These are phyloP conservation scores for Pelargonium myrrhifolium DNA, from an alignment of 441 rosid genomes.

Conservation along the genomic window DNA sequence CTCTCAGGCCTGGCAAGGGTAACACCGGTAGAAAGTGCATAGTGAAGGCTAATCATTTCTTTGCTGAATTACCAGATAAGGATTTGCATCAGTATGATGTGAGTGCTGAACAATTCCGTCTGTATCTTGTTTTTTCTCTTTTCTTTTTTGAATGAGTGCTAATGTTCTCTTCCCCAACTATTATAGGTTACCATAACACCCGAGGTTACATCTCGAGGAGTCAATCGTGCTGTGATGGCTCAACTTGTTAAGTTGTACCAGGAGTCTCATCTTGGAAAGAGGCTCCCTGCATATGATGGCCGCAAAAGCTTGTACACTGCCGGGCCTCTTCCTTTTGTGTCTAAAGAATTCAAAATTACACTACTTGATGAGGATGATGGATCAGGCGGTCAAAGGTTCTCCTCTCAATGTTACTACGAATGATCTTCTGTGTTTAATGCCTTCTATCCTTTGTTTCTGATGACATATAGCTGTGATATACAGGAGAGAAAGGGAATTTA, in stretches of 20 bases:
- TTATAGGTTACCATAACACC: constrained; percentile 91
- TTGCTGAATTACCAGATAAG: constrained; percentile 77
- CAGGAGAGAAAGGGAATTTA: constrained; percentile 75
- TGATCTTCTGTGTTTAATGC: background rate
- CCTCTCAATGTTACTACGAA: constrained; percentile 34
- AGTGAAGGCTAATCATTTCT: constrained; percentile 95
- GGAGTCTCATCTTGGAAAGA: constrained; percentile 79
- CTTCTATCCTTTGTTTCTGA: background rate
- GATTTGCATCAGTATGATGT: constrained; percentile 93
- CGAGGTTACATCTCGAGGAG: constrained; percentile 70
- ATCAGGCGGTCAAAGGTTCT: constrained; percentile 44
- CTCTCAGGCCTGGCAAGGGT: constrained; percentile 82
- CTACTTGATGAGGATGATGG: constrained; percentile 74
- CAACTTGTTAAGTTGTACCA: constrained; percentile 72
- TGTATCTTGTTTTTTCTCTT: background rate
- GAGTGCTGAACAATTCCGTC: constrained; percentile 22
- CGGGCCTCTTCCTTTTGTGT: constrained; percentile 78
- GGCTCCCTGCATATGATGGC: constrained; percentile 97
- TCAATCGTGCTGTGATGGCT: constrained; percentile 85
- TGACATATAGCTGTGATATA: constrained; percentile 1
- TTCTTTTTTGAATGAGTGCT: constrained; percentile 11
- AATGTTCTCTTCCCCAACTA: constrained; percentile 18
- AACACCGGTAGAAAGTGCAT: constrained; percentile 71
- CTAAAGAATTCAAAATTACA: constrained; percentile 77
- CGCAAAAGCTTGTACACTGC: constrained; percentile 90